phyloP scores from a whole-genome alignment of 2,329 filamentous ascomycete species.

The Cordyceps javanica region DNA sequence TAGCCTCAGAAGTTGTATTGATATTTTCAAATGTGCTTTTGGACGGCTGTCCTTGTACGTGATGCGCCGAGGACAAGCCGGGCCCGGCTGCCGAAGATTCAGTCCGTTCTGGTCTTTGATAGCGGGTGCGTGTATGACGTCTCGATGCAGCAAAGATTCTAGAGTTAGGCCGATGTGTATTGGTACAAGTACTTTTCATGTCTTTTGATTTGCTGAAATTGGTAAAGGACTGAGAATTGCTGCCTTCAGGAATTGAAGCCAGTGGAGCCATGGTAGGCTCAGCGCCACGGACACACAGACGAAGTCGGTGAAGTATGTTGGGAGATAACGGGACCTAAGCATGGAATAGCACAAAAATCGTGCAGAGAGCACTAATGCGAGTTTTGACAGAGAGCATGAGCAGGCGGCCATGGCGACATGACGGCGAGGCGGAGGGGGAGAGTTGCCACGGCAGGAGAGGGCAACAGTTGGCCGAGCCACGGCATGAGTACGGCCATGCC shows the following conservation, averaged over 20 bases:
- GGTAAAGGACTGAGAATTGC: constrained; percentile 17
- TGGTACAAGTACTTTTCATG: constrained; percentile 14
- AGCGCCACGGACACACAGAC: neutral
- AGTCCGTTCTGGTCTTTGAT: constrained; percentile 5
- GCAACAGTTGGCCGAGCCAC: constrained; percentile 1
- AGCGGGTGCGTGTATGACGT: constrained; percentile 19
- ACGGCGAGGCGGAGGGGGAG: neutral
- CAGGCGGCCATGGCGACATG: neutral
- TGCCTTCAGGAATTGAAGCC: constrained; percentile 23
- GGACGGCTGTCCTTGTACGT: neutral
- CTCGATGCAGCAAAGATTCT: constrained; percentile 23
- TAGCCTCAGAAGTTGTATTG: constrained; percentile 1
- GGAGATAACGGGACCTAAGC: constrained; percentile 11
- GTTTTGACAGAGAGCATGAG: neutral
- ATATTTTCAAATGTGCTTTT: constrained; percentile 2
- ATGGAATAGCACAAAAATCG: constrained; percentile 12
- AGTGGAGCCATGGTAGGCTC: constrained; percentile 23
- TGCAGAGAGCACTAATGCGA: neutral
- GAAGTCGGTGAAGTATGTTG: constrained; percentile 14
- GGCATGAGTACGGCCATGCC: neutral
- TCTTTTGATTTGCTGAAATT: constrained; percentile 13
- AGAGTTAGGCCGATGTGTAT: constrained; percentile 20
- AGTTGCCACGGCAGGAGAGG: neutral
- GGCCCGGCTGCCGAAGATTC: neutral
- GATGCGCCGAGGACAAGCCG: neutral